These are phyloP conservation scores for Aspergillus unguis DNA, from an alignment of 2,329 filamentous ascomycete genomes.

Conservation along the genomic window DNA sequence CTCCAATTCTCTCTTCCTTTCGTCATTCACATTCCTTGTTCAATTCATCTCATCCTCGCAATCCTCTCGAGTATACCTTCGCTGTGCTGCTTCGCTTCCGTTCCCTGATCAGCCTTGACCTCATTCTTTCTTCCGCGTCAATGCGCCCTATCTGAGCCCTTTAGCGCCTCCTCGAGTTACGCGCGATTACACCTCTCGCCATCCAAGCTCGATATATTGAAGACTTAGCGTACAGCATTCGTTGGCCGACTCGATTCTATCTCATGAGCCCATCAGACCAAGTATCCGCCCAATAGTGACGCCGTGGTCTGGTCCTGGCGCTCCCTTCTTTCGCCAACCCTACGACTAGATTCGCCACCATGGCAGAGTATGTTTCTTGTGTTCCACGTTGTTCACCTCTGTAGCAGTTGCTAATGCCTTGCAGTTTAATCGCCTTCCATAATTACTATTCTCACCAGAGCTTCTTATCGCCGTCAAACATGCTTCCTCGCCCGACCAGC, in stretches of 20 bases:
- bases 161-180: background rate
- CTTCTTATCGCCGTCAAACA: constrained; percentile 37
- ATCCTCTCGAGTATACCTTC: constrained; percentile 3
- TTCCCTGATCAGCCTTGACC: constrained; percentile 2
- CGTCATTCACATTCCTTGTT: constrained; percentile 12
- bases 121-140: constrained; percentile 6
- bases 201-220: constrained; percentile 10
- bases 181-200: constrained; percentile 1
- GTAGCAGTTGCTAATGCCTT: constrained; percentile 13
- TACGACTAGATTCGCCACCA: constrained; percentile 23
- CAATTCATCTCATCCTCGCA: background rate
- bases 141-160: constrained; percentile 1
- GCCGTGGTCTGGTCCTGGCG: constrained; percentile 11
- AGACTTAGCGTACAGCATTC: constrained; percentile 16
- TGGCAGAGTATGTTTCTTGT: constrained; percentile 37
- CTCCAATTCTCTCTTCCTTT: constrained; percentile 12
- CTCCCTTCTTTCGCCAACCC: constrained; percentile 20
- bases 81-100: constrained; percentile 1
- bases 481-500: constrained; percentile 34
- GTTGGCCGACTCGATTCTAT: constrained; percentile 10
- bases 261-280: constrained; percentile 17
- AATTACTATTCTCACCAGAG: constrained; percentile 34
- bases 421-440: constrained; percentile 40
- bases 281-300: constrained; percentile 19
- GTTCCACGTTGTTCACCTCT: too few relatives aligned